Conservation (phyloP, 1,284 basidiomycete species). For the Ustilago hordei region DNA sequence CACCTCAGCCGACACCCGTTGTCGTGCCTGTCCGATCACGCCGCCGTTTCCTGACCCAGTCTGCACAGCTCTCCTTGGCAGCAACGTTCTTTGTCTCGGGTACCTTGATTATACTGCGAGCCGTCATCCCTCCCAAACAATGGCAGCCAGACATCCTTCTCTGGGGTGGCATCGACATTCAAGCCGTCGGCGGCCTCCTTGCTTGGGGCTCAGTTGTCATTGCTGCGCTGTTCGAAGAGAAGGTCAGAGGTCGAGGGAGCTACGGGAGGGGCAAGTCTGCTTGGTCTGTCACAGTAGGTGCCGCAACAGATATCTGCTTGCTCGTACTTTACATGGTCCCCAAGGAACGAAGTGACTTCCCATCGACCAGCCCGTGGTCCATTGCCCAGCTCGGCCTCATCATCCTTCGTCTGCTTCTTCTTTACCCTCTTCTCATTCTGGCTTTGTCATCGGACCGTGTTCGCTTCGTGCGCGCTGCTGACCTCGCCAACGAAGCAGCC, state of each 20-base stretch:
- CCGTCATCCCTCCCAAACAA: constrained; percentile 58
- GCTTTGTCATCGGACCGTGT: constrained; percentile 54
- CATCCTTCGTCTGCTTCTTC: constrained; percentile 52
- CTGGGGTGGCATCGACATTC: constrained; percentile 59
- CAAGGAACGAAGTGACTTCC: constrained; percentile 25
- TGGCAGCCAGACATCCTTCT: constrained; percentile 59
- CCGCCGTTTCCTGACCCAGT: constrained; percentile 52
- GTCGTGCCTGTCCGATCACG: constrained; percentile 59
- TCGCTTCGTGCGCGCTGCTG: constrained; percentile 54
- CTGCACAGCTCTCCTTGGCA: constrained; percentile 44
- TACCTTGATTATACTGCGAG: constrained; percentile 59
- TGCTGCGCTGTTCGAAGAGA: constrained; percentile 58
- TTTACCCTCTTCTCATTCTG: constrained; percentile 57
- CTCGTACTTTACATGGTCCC: constrained; percentile 50
- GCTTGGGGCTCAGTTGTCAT: constrained; percentile 57
- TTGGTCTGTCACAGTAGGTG: constrained; percentile 35
- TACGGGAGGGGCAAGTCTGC: constrained; percentile 60
- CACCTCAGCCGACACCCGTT: constrained; percentile 57
- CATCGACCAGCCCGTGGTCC: constrained; percentile 48
- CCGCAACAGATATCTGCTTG: constrained; percentile 45
- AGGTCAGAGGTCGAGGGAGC: constrained; percentile 45
- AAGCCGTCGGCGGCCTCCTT: constrained; percentile 57
- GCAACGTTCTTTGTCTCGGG: constrained; percentile 59
- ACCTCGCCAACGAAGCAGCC: constrained; percentile 34
- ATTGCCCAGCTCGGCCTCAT: constrained; percentile 57